phyloP scores from a whole-genome alignment of 192 early-diverging fungal species.

The Diversispora eburnea region DNA sequence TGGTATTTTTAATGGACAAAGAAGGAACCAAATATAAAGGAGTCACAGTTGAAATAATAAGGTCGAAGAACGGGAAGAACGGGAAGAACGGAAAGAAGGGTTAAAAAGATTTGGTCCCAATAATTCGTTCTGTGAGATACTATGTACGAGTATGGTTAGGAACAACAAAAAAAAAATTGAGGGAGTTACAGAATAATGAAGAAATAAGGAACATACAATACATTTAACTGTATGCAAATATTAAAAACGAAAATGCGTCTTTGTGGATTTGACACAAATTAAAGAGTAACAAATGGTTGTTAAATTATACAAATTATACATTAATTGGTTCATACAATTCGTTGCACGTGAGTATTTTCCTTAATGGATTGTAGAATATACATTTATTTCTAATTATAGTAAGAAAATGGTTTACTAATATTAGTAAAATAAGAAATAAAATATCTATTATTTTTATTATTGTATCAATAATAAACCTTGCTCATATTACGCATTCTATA shows the following conservation, averaged over 20 bases:
- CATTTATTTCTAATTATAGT: too few relatives aligned
- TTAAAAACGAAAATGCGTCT: conserved; percentile 2
- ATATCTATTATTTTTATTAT: too few relatives aligned
- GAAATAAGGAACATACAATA: conserved; percentile 2
- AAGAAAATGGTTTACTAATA: too few relatives aligned
- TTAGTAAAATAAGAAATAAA: too few relatives aligned
- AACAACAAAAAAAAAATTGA: neutral
- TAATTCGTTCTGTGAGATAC: neutral
- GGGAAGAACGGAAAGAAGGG: neutral
- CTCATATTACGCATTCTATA: too few relatives aligned
- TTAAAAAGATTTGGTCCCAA: neutral
- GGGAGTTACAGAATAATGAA: conserved; percentile 17
- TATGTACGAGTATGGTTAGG: neutral
- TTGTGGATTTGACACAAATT: neutral
- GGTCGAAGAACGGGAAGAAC: neutral
- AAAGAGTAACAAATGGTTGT: neutral
- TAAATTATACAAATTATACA: too few relatives aligned
- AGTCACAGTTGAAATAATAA: neutral
- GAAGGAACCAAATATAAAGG: neutral
- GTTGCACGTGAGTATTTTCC: too few relatives aligned
- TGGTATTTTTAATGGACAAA: neutral
- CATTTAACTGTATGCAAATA: neutral
- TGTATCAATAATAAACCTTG: too few relatives aligned
- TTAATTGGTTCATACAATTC: too few relatives aligned
- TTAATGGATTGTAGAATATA: too few relatives aligned